Conservation (phyloP, 2,329 filamentous ascomycete species). For the Penicillium sp. region DNA sequence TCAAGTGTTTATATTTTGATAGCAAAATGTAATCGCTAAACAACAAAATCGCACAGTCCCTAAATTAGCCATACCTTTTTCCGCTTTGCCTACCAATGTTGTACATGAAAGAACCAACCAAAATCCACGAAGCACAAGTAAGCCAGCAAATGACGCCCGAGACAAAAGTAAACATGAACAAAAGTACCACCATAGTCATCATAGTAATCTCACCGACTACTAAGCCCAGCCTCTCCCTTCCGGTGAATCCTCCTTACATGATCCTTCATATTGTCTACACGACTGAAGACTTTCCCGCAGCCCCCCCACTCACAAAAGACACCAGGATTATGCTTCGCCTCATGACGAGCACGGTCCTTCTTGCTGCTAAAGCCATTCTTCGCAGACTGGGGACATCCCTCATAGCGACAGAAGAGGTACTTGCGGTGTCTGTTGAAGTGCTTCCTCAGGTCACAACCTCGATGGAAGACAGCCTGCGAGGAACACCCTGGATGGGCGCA, state of each 20-base stretch:
- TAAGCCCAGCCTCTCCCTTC: conserved; percentile 10
- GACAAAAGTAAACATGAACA: background rate
- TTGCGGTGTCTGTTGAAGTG: conserved; percentile 63
- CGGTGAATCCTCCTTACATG: conserved; percentile 46
- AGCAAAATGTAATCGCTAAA: background rate
- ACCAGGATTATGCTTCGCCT: conserved; percentile 62
- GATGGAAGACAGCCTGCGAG: conserved; percentile 57
- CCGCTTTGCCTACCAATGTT: background rate
- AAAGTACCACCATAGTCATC: background rate
- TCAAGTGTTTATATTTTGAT: background rate
- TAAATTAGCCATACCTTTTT: background rate
- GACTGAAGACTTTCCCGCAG: conserved; percentile 58
- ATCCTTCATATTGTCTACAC: conserved; percentile 61
- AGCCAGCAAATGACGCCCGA: background rate
- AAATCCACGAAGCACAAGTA: background rate
- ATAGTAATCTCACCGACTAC: background rate
- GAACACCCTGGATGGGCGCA: conserved; percentile 59
- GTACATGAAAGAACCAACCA: background rate
- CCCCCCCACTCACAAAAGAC: conserved; percentile 58
- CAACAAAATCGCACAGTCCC: background rate
- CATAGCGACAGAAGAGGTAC: conserved; percentile 58
- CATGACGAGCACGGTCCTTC: conserved; percentile 60
- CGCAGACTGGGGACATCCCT: conserved; percentile 56
- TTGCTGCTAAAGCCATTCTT: conserved; percentile 61
- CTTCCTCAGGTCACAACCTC: conserved; percentile 61